Base-by-base conservation (phyloP, 2,329 filamentous ascomycete genomes). In the Helotiales sp. region DNA sequence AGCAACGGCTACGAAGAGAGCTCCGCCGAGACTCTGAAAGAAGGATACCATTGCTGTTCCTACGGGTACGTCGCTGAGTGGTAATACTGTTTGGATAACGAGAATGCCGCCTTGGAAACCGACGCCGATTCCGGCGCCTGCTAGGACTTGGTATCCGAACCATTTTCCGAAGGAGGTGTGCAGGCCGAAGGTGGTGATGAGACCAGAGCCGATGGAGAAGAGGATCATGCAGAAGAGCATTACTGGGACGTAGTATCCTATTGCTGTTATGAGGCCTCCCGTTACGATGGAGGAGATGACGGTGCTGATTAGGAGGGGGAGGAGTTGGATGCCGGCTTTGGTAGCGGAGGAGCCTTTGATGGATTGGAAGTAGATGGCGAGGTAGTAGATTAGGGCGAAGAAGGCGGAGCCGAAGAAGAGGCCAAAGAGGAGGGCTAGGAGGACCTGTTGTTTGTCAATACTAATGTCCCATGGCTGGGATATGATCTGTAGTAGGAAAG, bases 11-110 rank as follows among this genome's bases (percentile, higher is more conserved):
- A 90, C 81, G 63, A 84, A 83, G 24, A 90, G 72, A 2, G 87
- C 84, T 3, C 86, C 86, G 38, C 86, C 86, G 3, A 90, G 77
- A 1, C 79, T 78, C 67, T 89, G 84, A 73, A 84, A 85, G 72
- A 90, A 88, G 33, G 79, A 76, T 1, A 83, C 75, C 19, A 74
- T 78, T 5, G 80, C 79, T 5, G 78, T 81, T 27, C 73, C 81
- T 1, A 81, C 74, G 1, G 81, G 78, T 15, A 83, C 74, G 57
- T 80, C 77, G 2, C 76, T 73, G 30, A 77, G 73, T 0, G 77
- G 69, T 1, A 84, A 72, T 0, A 77, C 77, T 40, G 80, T 82
- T 64, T 85, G 82, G 2, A 83, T 77, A 1, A 63, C 60, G 0
- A 69, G 38, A 4, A 68, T 59, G 10, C 60, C 64, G 6, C 57